A percentile compares a stretch with the other conserved stretches of the same genome.
phyloP scores from a whole-genome alignment of 164 flowering plant species.

The Cinnamomum micranthum region DNA sequence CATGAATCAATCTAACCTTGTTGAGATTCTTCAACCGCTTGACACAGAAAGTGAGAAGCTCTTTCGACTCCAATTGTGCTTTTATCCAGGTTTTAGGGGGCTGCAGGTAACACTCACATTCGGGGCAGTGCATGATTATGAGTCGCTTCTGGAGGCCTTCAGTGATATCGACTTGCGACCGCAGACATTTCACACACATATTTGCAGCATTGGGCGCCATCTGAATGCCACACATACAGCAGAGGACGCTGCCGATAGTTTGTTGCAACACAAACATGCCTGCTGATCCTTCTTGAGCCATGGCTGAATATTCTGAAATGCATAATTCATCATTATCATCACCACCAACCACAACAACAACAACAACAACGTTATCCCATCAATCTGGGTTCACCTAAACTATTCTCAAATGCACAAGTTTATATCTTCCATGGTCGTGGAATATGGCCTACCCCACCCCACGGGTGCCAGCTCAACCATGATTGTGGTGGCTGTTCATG shows the following conservation, averaged over 20 bases:
- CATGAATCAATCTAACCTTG: slow-evolving; percentile 42
- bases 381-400: too few relatives aligned
- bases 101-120: slow-evolving; percentile 48
- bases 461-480: too few relatives aligned
- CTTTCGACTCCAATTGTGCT: slow-evolving; percentile 52
- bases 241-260: slow-evolving; percentile 55
- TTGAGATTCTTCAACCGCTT: slow-evolving; percentile 54
- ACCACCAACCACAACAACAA: too few relatives aligned
- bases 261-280: slow-evolving; percentile 56
- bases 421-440: too few relatives aligned
- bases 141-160: slow-evolving; percentile 59
- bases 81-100: slow-evolving; percentile 66
- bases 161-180: slow-evolving; percentile 61
- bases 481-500: too few relatives aligned
- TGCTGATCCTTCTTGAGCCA: slow-evolving; percentile 33
- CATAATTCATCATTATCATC: too few relatives aligned
- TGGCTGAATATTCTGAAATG: slow-evolving; percentile 4
- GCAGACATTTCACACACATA: slow-evolving; percentile 64
- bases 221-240: slow-evolving; percentile 60
- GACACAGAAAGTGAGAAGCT: slow-evolving; percentile 54
- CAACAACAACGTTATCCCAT: too few relatives aligned
- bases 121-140: slow-evolving; percentile 45
- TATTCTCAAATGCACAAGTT: too few relatives aligned
- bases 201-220: slow-evolving; percentile 70
- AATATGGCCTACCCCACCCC: too few relatives aligned